Evolutionary conservation across 2,329 filamentous ascomycete species (phyloP), one percentile per base, ranked within the genome.

Genomic region (Onygenales sp.): DNA sequence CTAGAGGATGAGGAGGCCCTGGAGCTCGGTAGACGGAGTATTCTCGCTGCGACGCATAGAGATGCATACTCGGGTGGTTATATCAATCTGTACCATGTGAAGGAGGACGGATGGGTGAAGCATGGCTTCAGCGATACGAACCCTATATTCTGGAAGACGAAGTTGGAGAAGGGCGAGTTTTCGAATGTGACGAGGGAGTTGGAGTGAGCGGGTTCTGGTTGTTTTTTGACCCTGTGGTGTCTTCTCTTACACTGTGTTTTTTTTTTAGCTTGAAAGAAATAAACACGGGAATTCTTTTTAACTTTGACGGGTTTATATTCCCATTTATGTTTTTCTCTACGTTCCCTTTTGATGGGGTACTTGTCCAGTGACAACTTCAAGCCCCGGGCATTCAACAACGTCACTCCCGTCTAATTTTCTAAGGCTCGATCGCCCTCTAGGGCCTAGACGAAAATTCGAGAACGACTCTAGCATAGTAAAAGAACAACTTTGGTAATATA

Each of bases 111-210:
- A 64, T 98, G 93, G 93, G 91, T 95, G 66, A 95, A 95, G 82
- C 92, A 97, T 69, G 93, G 93, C 58, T 98, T 98, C 81, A 90
- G 79, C 62, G 93, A 98, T 73, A 97, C 92, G 63, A 96, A 97
- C 78, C 92, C 92, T 44, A 95, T 97, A 69, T 98, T 98, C 85
- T 98, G 93, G 93, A 87, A 95, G 80, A 96, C 91, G 49, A 98
- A 98, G 84, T 75, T 98, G 67, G 87, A 95, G 72, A 95, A 95
- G 83, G 91, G 91, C 72, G 93, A 98, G 78, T 98, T 98, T 73
- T 92, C 86, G 59, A 96, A 96, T 70, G 91, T 96, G 52, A 94
- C 89, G 55, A 88, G 86, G 64, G 76, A 84, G 65, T 70, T 94
- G 60, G 69, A 66, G 59, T 57, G 43, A 56, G 43, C 35, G 52